Evolutionary conservation across 2,329 filamentous ascomycete species (phyloP).

Genomic region (Alternaria incomplexa): DNA sequence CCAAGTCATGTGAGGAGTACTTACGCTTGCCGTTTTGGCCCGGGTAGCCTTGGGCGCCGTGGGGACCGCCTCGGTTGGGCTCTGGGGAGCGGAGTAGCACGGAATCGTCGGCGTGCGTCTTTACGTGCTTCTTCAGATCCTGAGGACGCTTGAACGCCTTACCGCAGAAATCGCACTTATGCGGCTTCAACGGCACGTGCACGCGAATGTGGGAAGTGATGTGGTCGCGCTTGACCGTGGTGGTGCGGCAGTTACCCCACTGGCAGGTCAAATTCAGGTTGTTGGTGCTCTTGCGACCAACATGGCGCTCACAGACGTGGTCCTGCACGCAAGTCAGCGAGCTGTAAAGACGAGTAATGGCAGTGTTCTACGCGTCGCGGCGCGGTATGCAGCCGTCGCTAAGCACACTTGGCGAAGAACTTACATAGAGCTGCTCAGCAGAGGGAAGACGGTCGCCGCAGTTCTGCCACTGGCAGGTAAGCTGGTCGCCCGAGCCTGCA

Average conservation of each 20-base stretch:
- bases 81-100: constrained; percentile 72
- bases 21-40: constrained; percentile 50
- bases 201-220: constrained; percentile 99
- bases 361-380: not conserved
- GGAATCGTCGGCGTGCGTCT: constrained; percentile 96
- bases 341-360: not conserved
- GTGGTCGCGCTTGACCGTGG: constrained; percentile 97
- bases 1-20: constrained; percentile 20
- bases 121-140: constrained; percentile 99
- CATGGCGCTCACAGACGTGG: constrained; percentile 97
- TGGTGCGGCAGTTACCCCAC: constrained; percentile 95
- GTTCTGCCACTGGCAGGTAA: constrained; percentile 67
- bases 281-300: constrained; percentile 98
- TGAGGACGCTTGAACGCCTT: constrained; percentile 99
- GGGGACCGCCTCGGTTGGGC: constrained; percentile 56
- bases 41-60: constrained; percentile 45
- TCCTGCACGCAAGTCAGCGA: constrained; percentile 64
- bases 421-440: constrained; percentile 68
- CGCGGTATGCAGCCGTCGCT: not conserved
- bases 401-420: constrained; percentile 22
- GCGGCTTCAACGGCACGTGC: constrained; percentile 97
- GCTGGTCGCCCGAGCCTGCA: constrained; percentile 49
- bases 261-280: constrained; percentile 97
- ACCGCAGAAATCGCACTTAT: constrained; percentile 98
- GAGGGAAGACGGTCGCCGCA: constrained; percentile 66